Base-by-base conservation (phyloP, 108 stramenopile genomes). In the Phaeodactylum tricornutum region DNA sequence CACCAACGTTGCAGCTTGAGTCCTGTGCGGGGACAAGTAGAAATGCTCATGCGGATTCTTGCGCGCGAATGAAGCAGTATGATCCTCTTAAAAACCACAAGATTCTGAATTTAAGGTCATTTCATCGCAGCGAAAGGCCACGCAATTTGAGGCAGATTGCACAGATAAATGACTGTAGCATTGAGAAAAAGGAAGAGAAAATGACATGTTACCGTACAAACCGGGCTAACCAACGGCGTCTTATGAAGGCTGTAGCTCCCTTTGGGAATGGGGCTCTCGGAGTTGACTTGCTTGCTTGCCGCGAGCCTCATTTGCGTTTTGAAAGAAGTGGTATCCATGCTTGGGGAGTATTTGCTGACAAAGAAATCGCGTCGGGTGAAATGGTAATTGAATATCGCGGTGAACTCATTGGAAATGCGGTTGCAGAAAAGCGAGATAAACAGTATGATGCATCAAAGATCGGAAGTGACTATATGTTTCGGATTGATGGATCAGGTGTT, bases 331-430 rank as follows among this genome's bases (percentile, higher is more conserved):
- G n/a, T 9, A 83, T 89, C 34, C 83, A 89, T 59, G 78, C 67
- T 8, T 89, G 87, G 87, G 87, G 87, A 22, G 87, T 89, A 3
- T 85, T 84, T 57, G 68, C 81, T 2, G 76, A 84, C 25, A 66
- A 67, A 33, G 62, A 63, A 1, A 78, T 89, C 25, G 50, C 41
- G 29, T 55, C 63, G 26, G 84, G 78, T 22, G 92, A 84, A 16
- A 61, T 95, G 52, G 77, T 98, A 23, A 71, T 93, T 23, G 97
- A 98, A 61, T 98, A 98, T 61, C 50, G 84, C 30, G 97, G 97
- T 8, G 93, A 93, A 57, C 32, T 95, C 22, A 89, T 98, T 60
- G 69, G 93, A 8, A 75, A 84, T 43, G 72, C 78, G 4, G 81
- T 92, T 5, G 88, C 89, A 2, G 97, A 95, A 52, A 74, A 70